Conservation (phyloP, 2,329 filamentous ascomycete species). For the Lomentospora prolificans region DNA sequence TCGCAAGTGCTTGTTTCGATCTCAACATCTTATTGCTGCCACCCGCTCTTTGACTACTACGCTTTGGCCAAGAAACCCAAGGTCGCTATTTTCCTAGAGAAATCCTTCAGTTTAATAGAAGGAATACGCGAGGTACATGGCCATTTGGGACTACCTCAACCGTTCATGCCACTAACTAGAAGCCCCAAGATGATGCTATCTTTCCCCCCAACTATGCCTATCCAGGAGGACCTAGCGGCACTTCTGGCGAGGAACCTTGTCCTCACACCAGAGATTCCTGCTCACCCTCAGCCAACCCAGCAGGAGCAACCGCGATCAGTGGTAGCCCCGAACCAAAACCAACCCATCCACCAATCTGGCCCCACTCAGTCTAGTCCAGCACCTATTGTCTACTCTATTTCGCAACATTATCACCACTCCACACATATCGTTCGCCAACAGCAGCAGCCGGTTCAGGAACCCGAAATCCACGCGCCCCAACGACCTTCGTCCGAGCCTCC, state of each 20-base stretch:
- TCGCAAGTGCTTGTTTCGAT: not conserved
- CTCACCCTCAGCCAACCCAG: conserved; percentile 16
- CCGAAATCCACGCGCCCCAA: conserved; percentile 19
- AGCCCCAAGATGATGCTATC: conserved; percentile 8
- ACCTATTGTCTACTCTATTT: conserved; percentile 60
- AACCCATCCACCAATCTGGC: conserved; percentile 1
- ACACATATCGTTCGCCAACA: conserved; percentile 16
- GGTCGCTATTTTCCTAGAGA: no score
- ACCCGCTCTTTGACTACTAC: no score
- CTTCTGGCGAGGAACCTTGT: conserved; percentile 70
- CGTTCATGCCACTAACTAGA: conserved; percentile 2
- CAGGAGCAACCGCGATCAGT: conserved; percentile 18
- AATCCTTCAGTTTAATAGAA: no score
- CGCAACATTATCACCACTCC: conserved; percentile 78
- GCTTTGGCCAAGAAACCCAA: no score
- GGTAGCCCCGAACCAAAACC: not conserved
- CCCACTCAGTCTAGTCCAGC: conserved; percentile 23
- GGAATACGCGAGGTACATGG: not conserved
- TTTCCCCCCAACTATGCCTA: not conserved
- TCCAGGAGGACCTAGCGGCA: conserved; percentile 66
- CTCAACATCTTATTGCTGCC: not conserved
- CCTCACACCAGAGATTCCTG: conserved; percentile 26
- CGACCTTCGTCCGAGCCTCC: conserved; percentile 41
- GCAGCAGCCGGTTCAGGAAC: conserved; percentile 15
- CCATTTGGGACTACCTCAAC: not conserved